Conservation (phyloP, 2,329 filamentous ascomycete species). For the Penicillium italicum region DNA sequence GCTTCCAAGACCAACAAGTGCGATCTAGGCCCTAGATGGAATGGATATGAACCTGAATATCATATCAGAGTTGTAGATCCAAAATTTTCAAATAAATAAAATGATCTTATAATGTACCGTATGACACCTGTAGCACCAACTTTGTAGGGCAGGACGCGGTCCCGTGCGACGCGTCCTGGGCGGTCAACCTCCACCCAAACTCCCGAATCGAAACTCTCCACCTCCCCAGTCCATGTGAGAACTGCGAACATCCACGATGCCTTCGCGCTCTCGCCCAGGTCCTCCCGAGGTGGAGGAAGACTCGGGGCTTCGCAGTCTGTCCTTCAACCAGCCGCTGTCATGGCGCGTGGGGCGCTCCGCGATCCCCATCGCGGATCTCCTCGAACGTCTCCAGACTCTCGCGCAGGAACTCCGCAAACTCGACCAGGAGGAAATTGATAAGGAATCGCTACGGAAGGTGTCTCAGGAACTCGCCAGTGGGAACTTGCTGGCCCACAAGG, state of each 20-base stretch:
- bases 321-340: conserved; percentile 81
- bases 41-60: background rate
- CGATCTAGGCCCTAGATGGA: background rate
- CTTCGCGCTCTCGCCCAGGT: conserved; percentile 43
- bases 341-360: conserved; percentile 83
- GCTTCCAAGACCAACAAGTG: background rate
- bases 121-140: background rate
- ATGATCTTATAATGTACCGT: background rate
- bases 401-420: conserved; percentile 78
- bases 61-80: background rate
- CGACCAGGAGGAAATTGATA: conserved; percentile 81
- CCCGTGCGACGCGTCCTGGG: conserved; percentile 22
- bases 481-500: conserved; percentile 84
- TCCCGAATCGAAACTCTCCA: conserved; percentile 16
- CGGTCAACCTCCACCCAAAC: conserved; percentile 24
- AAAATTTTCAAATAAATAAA: background rate
- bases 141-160: conserved; percentile 9
- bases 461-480: conserved; percentile 79
- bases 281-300: conserved; percentile 37
- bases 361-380: conserved; percentile 76
- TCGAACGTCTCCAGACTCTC: conserved; percentile 75
- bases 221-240: conserved; percentile 22
- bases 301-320: conserved; percentile 49
- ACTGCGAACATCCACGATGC: conserved; percentile 34
- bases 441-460: conserved; percentile 76